phyloP scores from a whole-genome alignment of 176 grass and related monocot species.

The Paspalum notatum region DNA sequence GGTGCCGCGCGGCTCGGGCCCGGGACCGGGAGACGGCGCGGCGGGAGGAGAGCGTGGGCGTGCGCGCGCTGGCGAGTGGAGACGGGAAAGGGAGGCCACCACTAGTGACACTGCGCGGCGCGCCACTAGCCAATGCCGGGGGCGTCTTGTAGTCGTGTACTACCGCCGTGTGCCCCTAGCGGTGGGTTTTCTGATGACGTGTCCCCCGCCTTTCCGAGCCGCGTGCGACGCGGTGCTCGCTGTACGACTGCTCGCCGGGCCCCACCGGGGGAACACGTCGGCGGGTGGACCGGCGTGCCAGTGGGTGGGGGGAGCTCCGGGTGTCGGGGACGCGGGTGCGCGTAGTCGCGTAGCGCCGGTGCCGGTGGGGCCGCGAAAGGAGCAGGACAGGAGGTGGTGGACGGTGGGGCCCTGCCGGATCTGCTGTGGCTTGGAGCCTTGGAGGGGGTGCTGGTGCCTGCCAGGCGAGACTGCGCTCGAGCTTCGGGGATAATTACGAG shows the following conservation, averaged over 20 bases:
- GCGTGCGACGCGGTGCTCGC: slow-evolving; percentile 35
- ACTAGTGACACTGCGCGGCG: slow-evolving; percentile 10
- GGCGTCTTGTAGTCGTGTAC: not conserved
- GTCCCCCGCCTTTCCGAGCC: not conserved
- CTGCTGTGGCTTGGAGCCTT: not conserved
- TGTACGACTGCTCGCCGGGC: not conserved
- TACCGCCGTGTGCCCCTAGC: not conserved
- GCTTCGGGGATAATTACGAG: not conserved
- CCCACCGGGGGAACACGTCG: not conserved
- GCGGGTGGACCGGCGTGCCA: not conserved
- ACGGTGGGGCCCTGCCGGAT: not conserved
- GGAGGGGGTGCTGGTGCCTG: not conserved
- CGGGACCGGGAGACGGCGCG: not conserved
- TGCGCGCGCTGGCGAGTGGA: too few relatives aligned
- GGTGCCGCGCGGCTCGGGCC: not conserved
- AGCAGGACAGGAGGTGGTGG: not conserved
- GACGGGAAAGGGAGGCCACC: not conserved
- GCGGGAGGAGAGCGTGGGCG: not conserved
- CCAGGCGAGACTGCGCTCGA: fast-evolving
- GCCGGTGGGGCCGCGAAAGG: not conserved
- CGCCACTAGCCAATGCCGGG: not conserved
- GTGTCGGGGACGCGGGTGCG: not conserved
- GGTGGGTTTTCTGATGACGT: not conserved
- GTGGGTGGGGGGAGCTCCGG: fast-evolving
- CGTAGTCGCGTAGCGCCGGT: slow-evolving; percentile 21